A percentile compares a stretch with the other conserved stretches of the same genome.
These are phyloP conservation scores for Teunomyces stri DNA, from an alignment of 805 yeast genomes.

Conservation along the genomic window DNA sequence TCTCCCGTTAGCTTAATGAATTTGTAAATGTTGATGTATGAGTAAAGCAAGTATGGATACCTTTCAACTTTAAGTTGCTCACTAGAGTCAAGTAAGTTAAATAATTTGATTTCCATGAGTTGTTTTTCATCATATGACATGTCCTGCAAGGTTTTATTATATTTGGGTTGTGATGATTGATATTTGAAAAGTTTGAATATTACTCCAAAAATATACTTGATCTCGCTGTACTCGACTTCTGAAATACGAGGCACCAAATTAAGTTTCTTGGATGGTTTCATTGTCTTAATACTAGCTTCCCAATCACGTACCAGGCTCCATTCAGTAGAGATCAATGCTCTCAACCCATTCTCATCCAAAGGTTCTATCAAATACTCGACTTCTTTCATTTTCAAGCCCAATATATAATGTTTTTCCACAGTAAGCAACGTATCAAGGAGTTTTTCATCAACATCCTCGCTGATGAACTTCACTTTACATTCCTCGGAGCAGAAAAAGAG, in stretches of 20 bases:
- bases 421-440: constrained; percentile 34
- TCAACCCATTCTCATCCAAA: constrained; percentile 10
- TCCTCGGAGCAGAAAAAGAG: constrained; percentile 53
- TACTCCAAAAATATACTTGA: constrained; percentile 44
- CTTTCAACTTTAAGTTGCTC: constrained; percentile 44
- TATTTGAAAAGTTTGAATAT: constrained; percentile 28
- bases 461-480: constrained; percentile 40
- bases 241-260: constrained; percentile 42
- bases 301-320: constrained; percentile 42
- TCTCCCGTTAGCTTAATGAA: constrained; percentile 44
- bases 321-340: constrained; percentile 14
- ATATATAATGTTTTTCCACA: constrained; percentile 29
- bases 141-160: not conserved
- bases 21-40: constrained; percentile 48
- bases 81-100: constrained; percentile 49
- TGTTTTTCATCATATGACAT: not conserved
- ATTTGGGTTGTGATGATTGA: not conserved
- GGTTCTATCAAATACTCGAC: constrained; percentile 13
- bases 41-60: constrained; percentile 47
- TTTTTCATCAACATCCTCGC: constrained; percentile 34
- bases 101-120: constrained; percentile 24
- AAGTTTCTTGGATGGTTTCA: constrained; percentile 36
- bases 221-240: constrained; percentile 52
- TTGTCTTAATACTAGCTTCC: constrained; percentile 29
- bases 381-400: constrained; percentile 21